A percentile compares a stretch with the other conserved stretches of the same genome.
These are phyloP conservation scores for Apophysomyces trapeziformis DNA, from an alignment of 371 early-diverging fungal species.

Conservation along the genomic window DNA sequence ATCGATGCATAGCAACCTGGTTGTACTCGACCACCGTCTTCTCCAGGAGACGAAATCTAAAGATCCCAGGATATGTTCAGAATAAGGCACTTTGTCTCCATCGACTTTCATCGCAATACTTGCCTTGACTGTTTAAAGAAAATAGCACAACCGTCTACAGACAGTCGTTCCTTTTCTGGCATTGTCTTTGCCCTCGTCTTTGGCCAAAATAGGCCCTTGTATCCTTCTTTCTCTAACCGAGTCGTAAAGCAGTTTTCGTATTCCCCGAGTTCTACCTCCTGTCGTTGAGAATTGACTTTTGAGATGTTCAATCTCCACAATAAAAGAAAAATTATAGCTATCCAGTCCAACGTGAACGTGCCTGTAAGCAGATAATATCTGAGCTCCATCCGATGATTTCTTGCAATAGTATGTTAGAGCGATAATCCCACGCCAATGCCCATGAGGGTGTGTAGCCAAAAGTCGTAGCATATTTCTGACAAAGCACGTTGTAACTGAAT, in stretches of 20 bases:
- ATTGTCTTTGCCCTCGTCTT: constrained; percentile 88
- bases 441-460: constrained; percentile 94
- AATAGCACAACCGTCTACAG: constrained; percentile 95
- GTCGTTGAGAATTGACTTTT: constrained; percentile 22
- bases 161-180: constrained; percentile 77
- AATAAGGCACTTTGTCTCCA: background rate
- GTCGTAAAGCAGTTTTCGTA: constrained; percentile 79
- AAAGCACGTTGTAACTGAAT: constrained; percentile 91
- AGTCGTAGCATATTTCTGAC: constrained; percentile 82
- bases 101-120: background rate
- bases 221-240: constrained; percentile 70
- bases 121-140: constrained; percentile 85
- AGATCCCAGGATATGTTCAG: too few species aligned
- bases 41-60: constrained; percentile 72
- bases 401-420: constrained; percentile 82
- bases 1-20: constrained; percentile 80
- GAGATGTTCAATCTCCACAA: constrained; percentile 55
- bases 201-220: constrained; percentile 90
- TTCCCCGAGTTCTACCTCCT: constrained; percentile 85
- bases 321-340: background rate
- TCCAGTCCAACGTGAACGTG: constrained; percentile 6
- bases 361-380: constrained; percentile 89
- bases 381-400: constrained; percentile 84
- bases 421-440: constrained; percentile 89
- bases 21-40: constrained; percentile 86